Evolutionary conservation across 331 rosid genomes (phyloP), one percentile per base, ranked within the genome.

Genomic region (Spiraea crenata): DNA sequence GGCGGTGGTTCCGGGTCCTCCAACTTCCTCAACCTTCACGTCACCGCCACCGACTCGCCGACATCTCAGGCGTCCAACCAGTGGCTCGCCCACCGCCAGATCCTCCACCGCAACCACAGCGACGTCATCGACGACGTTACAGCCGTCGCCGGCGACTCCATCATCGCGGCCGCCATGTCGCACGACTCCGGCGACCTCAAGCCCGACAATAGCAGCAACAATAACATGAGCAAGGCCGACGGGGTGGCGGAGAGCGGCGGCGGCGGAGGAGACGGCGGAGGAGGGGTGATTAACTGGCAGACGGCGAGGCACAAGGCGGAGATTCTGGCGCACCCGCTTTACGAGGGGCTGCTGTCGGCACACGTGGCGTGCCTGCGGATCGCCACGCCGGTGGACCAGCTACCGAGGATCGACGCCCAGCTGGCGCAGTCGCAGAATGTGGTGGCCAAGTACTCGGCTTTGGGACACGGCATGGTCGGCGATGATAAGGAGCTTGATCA

Each of bases 321-420:
- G 87, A 88, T 95, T 82, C 82, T 95, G 11, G 58, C 88, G 0
- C 98, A 95, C 59, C 99, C 98, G 46, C 82, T 95, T 14, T 95
- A 95, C 57, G 98, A 95, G 52, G 96, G 90, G 75, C 87, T 95
- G 55, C 88, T 95, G 13, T 91, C 98, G 58, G 98, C 99, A 3
- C 98, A 91, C 69, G 99, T 95, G 70, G 89, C 96, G 19, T 95
- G 99, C 74, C 82, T 95, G 34, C 85, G 98, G 79, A 95, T 95
- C 82, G 98, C 99, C 45, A 95, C 99, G 19, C 99, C 98, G 51
- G 99, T 95, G 15, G 98, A 95, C 78, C 99, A 95, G 90, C 66
- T 95, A 75, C 96, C 99, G 0, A 91, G 98, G 79, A 95, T 95
- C 73, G 98, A 95, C 55, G 98, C 97, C 19, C 98, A 95, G 90